Conservation (phyloP, 2,329 filamentous ascomycete species). For the Venturia asperata region DNA sequence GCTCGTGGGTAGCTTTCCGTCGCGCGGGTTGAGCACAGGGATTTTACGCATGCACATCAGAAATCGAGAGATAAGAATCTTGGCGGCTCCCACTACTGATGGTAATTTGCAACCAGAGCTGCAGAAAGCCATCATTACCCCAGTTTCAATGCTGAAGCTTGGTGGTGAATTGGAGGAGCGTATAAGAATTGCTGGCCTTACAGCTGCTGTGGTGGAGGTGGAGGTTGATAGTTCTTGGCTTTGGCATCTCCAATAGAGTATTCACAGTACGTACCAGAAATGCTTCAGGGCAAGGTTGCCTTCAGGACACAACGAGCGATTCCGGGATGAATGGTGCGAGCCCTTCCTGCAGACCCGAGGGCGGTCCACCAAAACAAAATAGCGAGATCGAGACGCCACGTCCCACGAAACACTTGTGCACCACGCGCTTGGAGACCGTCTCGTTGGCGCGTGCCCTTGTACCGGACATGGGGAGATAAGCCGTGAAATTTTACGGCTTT, state of each 20-base stretch:
- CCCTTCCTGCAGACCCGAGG: not conserved
- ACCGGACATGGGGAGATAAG: conserved; percentile 17
- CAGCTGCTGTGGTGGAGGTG: not conserved
- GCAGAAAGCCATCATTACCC: conserved; percentile 12
- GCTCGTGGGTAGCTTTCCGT: not conserved
- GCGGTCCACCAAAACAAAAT: conserved; percentile 17
- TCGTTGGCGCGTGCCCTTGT: conserved; percentile 9
- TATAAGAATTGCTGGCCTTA: not conserved
- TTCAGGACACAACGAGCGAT: not conserved
- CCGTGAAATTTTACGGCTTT: conserved; percentile 15
- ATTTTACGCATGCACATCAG: conserved; percentile 8
- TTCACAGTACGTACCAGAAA: not conserved
- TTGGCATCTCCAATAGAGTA: not conserved
- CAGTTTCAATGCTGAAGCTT: not conserved
- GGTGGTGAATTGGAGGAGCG: not conserved
- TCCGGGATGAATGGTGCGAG: not conserved
- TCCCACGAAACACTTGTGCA: conserved; percentile 18
- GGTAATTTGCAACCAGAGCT: not conserved
- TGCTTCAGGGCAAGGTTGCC: not conserved
- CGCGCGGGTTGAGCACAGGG: not conserved
- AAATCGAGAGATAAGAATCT: conserved; percentile 14
- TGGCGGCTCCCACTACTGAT: not conserved
- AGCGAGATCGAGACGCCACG: conserved; percentile 20
- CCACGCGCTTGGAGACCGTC: conserved; percentile 18
- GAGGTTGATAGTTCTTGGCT: not conserved